Base-by-base conservation (phyloP, 805 yeast genomes). In the Kregervanrija fluxuum region DNA sequence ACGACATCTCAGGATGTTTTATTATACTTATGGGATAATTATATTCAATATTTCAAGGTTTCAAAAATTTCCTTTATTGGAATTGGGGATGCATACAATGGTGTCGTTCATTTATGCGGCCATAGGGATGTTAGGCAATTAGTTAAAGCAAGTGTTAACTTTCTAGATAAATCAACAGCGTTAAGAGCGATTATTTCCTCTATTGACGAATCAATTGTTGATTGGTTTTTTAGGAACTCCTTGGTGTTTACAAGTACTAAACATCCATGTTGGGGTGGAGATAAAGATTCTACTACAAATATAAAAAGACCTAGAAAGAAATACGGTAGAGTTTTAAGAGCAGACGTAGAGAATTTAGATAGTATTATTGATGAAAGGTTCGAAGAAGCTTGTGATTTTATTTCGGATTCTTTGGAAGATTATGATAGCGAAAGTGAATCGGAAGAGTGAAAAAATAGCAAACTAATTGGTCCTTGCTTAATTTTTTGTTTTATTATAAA, bases 141-240 rank as follows among this genome's bases (percentile, higher is more conserved):
- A 42, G 86, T 84, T 4, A 78, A 79, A 54, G 87, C 91, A 5
- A 75, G 84, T 1, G 77, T 85, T 22, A 79, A 78, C 46, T 87
- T 81, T 58, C 68, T 84, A 30, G 88, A 83, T 50, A 74, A 82
- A 40, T 70, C 77, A 2, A 74, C 81, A 2, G 72, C 75, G n/a
- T 68, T 91, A 55, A 77, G 85, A 51, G 81, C 95, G 2, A 73
- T 91, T 38, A 87, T 87, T 4, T 90, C 96, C 5, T 74, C 87
- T 17, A 79, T 89, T 56, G 98, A 91, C 61, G 98, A 93, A 62
- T 78, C 84, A 8, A 75, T 90, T 66, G 76, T 85, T 13, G 96
- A 90, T 57, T 90, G 97, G 96, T 93, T 80, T 64, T 89, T 80
- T 67, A 80, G 81, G 51, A 84, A 86, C 55, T 87, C 96, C 2